These are phyloP conservation scores for Yamadazyma membranifaciens DNA, from an alignment of 1,139 yeast genomes.

Conservation along the genomic window DNA sequence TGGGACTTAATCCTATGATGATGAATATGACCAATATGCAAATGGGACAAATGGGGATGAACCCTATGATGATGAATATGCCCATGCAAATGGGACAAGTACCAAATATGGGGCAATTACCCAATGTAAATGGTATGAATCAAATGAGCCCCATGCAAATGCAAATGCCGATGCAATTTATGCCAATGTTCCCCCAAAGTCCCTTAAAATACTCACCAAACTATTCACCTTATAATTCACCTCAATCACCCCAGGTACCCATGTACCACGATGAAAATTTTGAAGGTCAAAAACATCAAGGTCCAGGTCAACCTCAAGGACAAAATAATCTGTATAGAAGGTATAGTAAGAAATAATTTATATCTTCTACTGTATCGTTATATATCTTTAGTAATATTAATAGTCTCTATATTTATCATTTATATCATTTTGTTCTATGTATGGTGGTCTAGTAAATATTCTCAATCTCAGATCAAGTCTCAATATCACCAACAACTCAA, in stretches of 20 bases:
- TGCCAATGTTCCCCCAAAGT: constrained; percentile 4
- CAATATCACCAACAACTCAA: not conserved
- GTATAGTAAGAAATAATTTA: constrained; percentile 6
- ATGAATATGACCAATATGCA: constrained; percentile 12
- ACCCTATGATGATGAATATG: constrained; percentile 2
- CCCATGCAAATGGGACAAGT: constrained; percentile 18
- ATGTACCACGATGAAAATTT: constrained; percentile 1
- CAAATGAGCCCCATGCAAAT: constrained; percentile 4
- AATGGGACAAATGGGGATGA: constrained; percentile 12
- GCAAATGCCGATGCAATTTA: constrained; percentile 7
- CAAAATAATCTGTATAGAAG: constrained; percentile 5
- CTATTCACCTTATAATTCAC: constrained; percentile 6
- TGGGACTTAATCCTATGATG: constrained; percentile 22
- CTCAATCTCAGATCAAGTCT: not conserved
- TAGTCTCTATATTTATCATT: not conserved
- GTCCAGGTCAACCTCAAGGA: constrained; percentile 11
- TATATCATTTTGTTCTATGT: too few species aligned
- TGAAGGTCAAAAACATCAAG: constrained; percentile 3
- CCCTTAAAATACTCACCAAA: constrained; percentile 3
- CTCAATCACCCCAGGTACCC: constrained; percentile 6
- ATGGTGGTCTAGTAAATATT: too few species aligned
- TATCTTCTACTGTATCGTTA: not conserved
- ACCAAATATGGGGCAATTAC: too few species aligned
- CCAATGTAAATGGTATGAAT: constrained; percentile 15
- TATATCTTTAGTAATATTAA: not conserved